Conservation (phyloP, 345 rosid genomes). For the Citrus reticulata region DNA sequence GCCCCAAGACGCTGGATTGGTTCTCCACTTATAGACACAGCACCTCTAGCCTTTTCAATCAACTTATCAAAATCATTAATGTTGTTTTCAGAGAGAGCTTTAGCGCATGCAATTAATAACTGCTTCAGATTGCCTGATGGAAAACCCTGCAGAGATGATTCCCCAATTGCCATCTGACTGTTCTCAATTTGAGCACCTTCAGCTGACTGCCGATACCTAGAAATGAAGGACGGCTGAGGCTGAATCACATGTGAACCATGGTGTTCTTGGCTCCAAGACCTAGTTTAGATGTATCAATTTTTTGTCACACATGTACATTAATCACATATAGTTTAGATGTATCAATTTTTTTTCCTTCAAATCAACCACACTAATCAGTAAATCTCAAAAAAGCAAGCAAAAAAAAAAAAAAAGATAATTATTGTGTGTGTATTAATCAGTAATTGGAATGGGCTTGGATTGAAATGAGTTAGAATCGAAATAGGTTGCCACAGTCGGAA, state of each 20-base stretch:
- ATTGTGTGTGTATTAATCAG: too few species aligned
- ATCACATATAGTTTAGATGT: too few species aligned
- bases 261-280: constrained; percentile 29
- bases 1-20: constrained; percentile 73
- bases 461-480: too few species aligned
- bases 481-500: too few species aligned
- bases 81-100: constrained; percentile 43
- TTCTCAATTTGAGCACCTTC: constrained; percentile 34
- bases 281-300: neutral
- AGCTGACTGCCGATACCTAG: constrained; percentile 22
- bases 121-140: constrained; percentile 43
- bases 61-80: constrained; percentile 38
- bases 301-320: too few species aligned
- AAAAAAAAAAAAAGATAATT: too few species aligned
- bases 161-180: constrained; percentile 27
- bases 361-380: too few species aligned
- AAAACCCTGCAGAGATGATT: constrained; percentile 8
- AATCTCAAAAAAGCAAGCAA: too few species aligned
- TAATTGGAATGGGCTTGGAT: too few species aligned
- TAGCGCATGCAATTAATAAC: constrained; percentile 58
- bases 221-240: constrained; percentile 28
- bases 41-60: constrained; percentile 38
- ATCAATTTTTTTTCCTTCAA: too few species aligned
- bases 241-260: constrained; percentile 23
- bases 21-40: constrained; percentile 50